Evolutionary conservation across 2,329 filamentous ascomycete genomes (phyloP).

Genomic region (Microascus cirrosus): DNA sequence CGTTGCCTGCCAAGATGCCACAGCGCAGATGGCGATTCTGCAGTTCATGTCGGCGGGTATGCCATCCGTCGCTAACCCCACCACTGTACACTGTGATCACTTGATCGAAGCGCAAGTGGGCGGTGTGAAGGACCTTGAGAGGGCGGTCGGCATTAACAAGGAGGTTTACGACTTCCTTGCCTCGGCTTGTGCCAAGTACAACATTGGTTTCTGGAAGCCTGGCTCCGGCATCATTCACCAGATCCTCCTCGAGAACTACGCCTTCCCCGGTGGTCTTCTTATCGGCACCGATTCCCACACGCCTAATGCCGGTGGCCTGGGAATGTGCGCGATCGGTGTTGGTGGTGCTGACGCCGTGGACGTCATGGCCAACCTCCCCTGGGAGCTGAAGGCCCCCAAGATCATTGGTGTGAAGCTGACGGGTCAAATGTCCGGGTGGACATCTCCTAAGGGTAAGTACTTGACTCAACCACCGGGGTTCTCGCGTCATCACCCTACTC

Average conservation of each 20-base stretch:
- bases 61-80: constrained; percentile 86
- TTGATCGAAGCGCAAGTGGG: constrained; percentile 96
- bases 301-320: constrained; percentile 91
- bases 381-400: constrained; percentile 98
- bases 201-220: constrained; percentile 99
- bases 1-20: constrained; percentile 98
- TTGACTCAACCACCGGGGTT: constrained; percentile 7
- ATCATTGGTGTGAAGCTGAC: constrained; percentile 94
- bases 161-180: constrained; percentile 98
- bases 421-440: constrained; percentile 82
- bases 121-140: constrained; percentile 83
- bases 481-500: background rate
- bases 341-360: constrained; percentile 98
- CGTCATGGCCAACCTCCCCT: constrained; percentile 93
- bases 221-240: constrained; percentile 99
- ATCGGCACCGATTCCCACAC: constrained; percentile 98
- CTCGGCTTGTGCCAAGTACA: constrained; percentile 93
- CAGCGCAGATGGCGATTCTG: constrained; percentile 97
- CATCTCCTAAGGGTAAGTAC: constrained; percentile 70
- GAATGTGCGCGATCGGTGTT: constrained; percentile 90
- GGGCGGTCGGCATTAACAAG: constrained; percentile 91
- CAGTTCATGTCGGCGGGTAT: constrained; percentile 99
- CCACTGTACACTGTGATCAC: constrained; percentile 97
- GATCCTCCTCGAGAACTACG: constrained; percentile 97
- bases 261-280: constrained; percentile 94